Percentiles rank a stretch among this genome's conserved stretches.
Evolutionary conservation across 2,329 filamentous ascomycete genomes (phyloP).

Genomic region (Phyllosticta citrichinensis): DNA sequence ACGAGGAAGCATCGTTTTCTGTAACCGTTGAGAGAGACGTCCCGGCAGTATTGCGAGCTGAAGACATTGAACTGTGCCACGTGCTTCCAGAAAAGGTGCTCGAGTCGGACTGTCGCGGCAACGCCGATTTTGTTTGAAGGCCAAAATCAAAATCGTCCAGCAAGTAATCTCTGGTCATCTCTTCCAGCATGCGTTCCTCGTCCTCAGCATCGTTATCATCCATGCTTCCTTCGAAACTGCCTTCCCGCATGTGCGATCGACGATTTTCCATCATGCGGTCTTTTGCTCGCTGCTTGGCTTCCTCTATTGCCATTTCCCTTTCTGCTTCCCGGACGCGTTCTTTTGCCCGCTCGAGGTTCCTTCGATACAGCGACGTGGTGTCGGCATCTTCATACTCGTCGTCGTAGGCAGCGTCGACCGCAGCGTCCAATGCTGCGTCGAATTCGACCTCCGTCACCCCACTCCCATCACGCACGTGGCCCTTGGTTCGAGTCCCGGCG

Average conservation of each 20-base stretch:
- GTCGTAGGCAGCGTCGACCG: slow-evolving; percentile 92
- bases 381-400: slow-evolving; percentile 55
- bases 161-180: slow-evolving; percentile 75
- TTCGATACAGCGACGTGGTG: slow-evolving; percentile 17
- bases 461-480: slow-evolving; percentile 58
- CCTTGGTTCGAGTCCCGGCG: slow-evolving; percentile 59
- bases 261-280: slow-evolving; percentile 38
- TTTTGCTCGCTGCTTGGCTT: slow-evolving; percentile 51
- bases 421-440: slow-evolving; percentile 86
- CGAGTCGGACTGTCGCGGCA: slow-evolving; percentile 72
- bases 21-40: slow-evolving; percentile 63
- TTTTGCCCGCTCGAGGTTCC: slow-evolving; percentile 64
- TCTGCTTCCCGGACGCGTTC: slow-evolving; percentile 66
- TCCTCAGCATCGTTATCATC: slow-evolving; percentile 34
- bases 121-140: slow-evolving; percentile 53
- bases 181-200: slow-evolving; percentile 55
- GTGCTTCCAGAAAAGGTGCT: slow-evolving; percentile 64
- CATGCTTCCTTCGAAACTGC: slow-evolving; percentile 14
- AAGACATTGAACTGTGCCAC: slow-evolving; percentile 70
- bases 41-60: slow-evolving; percentile 59
- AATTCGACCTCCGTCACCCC: slow-evolving; percentile 80
- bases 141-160: slow-evolving; percentile 77
- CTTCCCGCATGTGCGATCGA: slow-evolving; percentile 28
- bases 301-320: slow-evolving; percentile 53
- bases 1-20: slow-evolving; percentile 35